Conservation (phyloP, 306 rosid genomes). For the Quercus agrifolia region DNA sequence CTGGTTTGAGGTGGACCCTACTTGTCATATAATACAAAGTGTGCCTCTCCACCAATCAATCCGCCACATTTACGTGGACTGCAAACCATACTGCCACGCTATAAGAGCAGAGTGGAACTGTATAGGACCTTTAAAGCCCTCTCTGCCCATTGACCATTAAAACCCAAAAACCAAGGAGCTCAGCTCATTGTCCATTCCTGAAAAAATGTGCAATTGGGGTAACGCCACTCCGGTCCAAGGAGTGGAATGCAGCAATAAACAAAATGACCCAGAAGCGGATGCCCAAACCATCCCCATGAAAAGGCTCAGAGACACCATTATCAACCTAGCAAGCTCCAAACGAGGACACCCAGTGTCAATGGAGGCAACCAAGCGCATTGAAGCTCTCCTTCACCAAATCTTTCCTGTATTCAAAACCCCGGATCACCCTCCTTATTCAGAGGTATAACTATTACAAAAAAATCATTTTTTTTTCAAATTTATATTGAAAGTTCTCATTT, state of each 20-base stretch:
- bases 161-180: too few relatives aligned
- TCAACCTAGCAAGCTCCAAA: not conserved
- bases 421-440: not conserved
- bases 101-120: too few relatives aligned
- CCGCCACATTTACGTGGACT: too few relatives aligned
- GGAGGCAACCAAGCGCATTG: not conserved
- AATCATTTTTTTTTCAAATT: too few relatives aligned
- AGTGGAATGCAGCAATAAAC: not conserved
- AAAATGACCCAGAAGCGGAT: not conserved
- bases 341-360: not conserved
- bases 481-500: not conserved
- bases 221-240: not conserved
- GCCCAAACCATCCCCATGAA: not conserved
- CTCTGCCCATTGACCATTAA: too few relatives aligned
- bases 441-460: not conserved
- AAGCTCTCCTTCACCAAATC: not conserved
- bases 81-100: too few relatives aligned
- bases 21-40: too few relatives aligned
- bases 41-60: too few relatives aligned
- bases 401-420: not conserved
- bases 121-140: too few relatives aligned
- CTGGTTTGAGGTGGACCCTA: too few relatives aligned
- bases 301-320: not conserved
- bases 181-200: too few relatives aligned
- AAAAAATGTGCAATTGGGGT: not conserved